phyloP scores from a whole-genome alignment of 306 rosid species.

The Nissolia schottii region DNA sequence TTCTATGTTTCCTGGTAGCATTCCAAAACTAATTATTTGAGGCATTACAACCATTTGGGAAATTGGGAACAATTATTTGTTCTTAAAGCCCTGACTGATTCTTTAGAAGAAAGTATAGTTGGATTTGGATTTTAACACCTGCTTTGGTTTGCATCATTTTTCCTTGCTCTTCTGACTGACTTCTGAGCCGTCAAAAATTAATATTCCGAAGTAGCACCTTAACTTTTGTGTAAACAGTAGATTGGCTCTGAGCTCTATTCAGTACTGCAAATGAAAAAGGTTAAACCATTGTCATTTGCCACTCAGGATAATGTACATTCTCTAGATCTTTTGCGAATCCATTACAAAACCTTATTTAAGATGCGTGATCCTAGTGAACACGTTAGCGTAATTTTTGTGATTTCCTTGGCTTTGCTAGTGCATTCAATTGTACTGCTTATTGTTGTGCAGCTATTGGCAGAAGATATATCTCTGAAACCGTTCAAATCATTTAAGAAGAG shows the following conservation, averaged over 20 bases:
- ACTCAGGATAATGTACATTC: not conserved
- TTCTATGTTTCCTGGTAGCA: too few species aligned
- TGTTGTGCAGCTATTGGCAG: constrained; percentile 70
- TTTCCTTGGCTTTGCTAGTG: not conserved
- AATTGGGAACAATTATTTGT: too few species aligned
- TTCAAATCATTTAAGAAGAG: constrained; percentile 77
- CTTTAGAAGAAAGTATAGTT: too few species aligned
- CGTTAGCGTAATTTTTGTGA: not conserved
- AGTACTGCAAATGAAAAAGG: not conserved
- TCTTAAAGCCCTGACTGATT: too few species aligned
- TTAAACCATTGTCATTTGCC: not conserved
- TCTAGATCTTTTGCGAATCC: not conserved
- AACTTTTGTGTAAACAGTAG: too few species aligned
- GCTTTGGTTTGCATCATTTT: too few species aligned
- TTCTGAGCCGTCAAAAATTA: too few species aligned
- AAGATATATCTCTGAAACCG: constrained; percentile 59
- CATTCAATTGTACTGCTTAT: not conserved
- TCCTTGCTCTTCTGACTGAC: too few species aligned
- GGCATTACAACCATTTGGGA: too few species aligned
- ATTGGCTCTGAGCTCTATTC: not conserved
- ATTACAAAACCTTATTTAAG: not conserved
- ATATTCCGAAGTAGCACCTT: too few species aligned
- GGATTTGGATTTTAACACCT: too few species aligned
- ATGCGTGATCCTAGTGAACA: not conserved
- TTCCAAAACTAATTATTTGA: too few species aligned